phyloP scores from a whole-genome alignment of 352 stramenopile genomes.

The Phytophthora pinifolia region DNA sequence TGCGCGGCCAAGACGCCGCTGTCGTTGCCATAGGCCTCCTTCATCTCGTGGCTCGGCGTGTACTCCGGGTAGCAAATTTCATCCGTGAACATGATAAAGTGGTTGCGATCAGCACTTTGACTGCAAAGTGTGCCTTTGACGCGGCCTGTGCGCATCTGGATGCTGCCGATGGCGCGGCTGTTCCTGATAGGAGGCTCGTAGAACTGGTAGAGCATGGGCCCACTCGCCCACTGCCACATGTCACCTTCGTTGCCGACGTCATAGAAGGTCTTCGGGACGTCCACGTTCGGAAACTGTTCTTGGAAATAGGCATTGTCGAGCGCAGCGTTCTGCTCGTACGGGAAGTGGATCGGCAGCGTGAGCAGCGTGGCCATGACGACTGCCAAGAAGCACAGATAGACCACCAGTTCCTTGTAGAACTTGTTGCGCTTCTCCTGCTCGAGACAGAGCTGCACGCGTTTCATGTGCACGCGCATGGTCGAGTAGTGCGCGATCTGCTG shows the following conservation, averaged over 20 bases:
- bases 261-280: slow-evolving; percentile 63
- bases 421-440: slow-evolving; percentile 85
- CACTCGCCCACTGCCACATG: slow-evolving; percentile 74
- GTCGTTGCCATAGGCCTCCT: slow-evolving; percentile 46
- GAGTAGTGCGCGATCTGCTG: slow-evolving; percentile 69
- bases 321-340: slow-evolving; percentile 70
- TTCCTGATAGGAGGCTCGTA: slow-evolving; percentile 71
- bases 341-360: slow-evolving; percentile 69
- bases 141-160: slow-evolving; percentile 61
- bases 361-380: slow-evolving; percentile 65
- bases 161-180: slow-evolving; percentile 58
- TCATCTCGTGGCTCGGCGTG: slow-evolving; percentile 40
- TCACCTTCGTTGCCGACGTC: slow-evolving; percentile 64
- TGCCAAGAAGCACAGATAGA: slow-evolving; percentile 71
- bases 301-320: slow-evolving; percentile 63
- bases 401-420: slow-evolving; percentile 77
- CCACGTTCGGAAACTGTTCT: slow-evolving; percentile 62
- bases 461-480: slow-evolving; percentile 86
- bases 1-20: slow-evolving; percentile 29
- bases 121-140: slow-evolving; percentile 57
- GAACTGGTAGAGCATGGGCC: slow-evolving; percentile 66
- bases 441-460: slow-evolving; percentile 75
- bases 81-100: slow-evolving; percentile 72
- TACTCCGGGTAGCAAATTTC: slow-evolving; percentile 78
- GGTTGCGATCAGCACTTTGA: slow-evolving; percentile 36